Base-by-base conservation (phyloP, 163 green algal species). In the Scenedesmus sp. region DNA sequence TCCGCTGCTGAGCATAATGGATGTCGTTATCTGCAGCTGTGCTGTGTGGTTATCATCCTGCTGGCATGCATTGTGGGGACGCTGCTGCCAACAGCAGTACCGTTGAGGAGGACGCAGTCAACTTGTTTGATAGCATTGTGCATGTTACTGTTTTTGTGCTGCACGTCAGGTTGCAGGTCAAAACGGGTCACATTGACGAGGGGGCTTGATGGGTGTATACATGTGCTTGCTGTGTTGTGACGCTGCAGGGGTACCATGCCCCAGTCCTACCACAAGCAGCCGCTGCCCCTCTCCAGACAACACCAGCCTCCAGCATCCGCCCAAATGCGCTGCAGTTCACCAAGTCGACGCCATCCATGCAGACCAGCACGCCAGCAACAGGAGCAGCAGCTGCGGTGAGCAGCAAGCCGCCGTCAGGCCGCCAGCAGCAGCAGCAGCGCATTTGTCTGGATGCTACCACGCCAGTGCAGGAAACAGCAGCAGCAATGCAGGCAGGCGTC, bases 211-310 rank as follows among this genome's bases (percentile, higher is more conserved):
- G n/a, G n/a, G n/a, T 22, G 33, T 6, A 12, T 26, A 46, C 35
- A 51, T 12, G 2, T 51, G n/a, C 61, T 30, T 51, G 35, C 22
- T 51, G 78, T 20, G 2, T 33, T n/a, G 22, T 51, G 33, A 15
- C 35, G 76, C 42, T 61, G 61, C 85, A 89, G 85, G 30, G 85
- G 85, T 44, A 83, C 43, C 68, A 73, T 89, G 68, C 85, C 85
- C 10, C n/a, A 51, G 24, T 72, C 85, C 22, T 89, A 89, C 68
- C 59, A 68, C 43, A 89, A 89, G 68, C 44, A 68, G n/a, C 85
- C 85, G 1, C 65, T 89, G 43, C n/a, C 72, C 26, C 68, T 89
- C 3, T 30, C n/a, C 18, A 89, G 68, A 59, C 85, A 10, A 72
- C 85, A 0, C 61, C 84, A 35, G 61, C 51, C 35, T 37, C 53